Evolutionary conservation across 1,284 basidiomycete genomes (phyloP), one percentile per base, ranked within the genome.

Genomic region (Apiotrichum akiyoshidainum): DNA sequence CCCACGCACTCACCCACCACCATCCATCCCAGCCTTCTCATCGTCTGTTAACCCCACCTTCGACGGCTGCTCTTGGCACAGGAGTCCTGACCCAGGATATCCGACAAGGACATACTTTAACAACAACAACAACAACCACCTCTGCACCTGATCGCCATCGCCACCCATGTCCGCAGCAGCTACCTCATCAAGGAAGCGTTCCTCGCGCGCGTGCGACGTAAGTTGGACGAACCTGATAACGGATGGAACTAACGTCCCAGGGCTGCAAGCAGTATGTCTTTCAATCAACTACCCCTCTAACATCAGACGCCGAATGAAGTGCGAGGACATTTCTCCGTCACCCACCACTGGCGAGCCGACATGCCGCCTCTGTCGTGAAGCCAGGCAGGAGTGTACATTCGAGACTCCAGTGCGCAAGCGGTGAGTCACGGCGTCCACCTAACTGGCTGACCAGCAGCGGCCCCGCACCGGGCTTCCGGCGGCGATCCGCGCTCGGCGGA

Each of bases 271-370:
- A 52, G 64, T 64, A 40, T 31, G 62, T 51, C 41, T 21, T 3
- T 55, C 17, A 21, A n/a, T 16, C 21, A 17, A n/a, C 46, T 39
- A 31, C 17, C 21, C 10, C 14, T 19, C 16, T 34, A n/a, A 34
- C 53, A 57, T 11, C 56, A 70, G 68, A 26, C 62, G 63, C 17
- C 62, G 68, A n/a, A 66, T 66, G 48, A 71, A 67, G 55, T 69
- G 68, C 54, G 65, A 69, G 44, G 63, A 65, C 14, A 41, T 63
- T 11, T 22, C 44, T 19, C 58, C 57, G 1, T 46, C 49, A 7
- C 46, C 54, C 17, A 41, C 50, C 6, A 58, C 54, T 14, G 56
- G 53, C 33, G 54, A 54, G 13, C 57, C 55, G 22, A 58, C 59
- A 0, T 69, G 68, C 55, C 63, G 61, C 46, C 55, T 63, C 22